A percentile compares a stretch with the other conserved stretches of the same genome.
phyloP scores from a whole-genome alignment of 768 basidiomycete genomes.

The Termitomyces sp. region DNA sequence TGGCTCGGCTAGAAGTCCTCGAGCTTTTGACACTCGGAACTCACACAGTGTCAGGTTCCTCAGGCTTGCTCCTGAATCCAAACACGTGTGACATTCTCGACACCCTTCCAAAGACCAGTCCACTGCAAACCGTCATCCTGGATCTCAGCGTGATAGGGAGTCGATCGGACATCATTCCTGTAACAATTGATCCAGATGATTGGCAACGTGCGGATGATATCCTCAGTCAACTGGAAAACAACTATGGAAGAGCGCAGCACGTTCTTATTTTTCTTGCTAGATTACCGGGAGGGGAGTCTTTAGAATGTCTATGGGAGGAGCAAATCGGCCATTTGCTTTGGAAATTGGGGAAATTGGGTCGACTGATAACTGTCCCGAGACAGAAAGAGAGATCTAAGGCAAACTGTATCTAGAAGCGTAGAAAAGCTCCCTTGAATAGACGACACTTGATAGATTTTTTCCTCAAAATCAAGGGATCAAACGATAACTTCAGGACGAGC shows the following conservation, averaged over 20 bases:
- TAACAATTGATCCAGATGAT: background rate
- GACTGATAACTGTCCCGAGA: background rate
- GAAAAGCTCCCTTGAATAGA: no score
- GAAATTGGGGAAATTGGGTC: background rate
- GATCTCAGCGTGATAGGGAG: background rate
- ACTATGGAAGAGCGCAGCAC: background rate
- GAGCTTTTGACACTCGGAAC: background rate
- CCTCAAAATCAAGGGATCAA: no score
- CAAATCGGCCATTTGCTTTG: background rate
- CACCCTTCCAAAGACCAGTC: background rate
- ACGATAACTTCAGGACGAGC: no score
- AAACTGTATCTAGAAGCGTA: background rate
- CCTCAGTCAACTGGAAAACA: background rate
- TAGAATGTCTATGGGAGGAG: background rate
- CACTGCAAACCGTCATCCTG: background rate
- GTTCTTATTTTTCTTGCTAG: background rate
- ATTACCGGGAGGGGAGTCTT: background rate
- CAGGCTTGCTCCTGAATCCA: background rate
- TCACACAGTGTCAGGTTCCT: background rate
- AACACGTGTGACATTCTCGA: background rate
- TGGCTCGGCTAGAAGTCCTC: background rate
- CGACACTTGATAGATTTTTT: no score
- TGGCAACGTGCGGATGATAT: background rate
- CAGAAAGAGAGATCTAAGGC: background rate
- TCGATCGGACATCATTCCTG: background rate